phyloP scores from a whole-genome alignment of 768 basidiomycete species.

The Podaxis rugospora region DNA sequence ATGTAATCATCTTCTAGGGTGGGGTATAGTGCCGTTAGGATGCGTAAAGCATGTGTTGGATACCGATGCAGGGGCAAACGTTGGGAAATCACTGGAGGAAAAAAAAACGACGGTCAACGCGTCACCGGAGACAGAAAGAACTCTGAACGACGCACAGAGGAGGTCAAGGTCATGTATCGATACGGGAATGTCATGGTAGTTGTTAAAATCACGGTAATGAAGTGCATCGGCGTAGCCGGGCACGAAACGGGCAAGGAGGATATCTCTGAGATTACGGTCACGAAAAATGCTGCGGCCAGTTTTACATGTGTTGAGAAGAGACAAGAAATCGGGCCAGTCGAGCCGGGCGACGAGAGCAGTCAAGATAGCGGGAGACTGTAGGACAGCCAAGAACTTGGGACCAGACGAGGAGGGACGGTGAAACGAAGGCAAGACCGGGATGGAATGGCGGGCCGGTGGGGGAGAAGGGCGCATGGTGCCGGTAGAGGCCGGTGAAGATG shows the following conservation, averaged over 20 bases:
- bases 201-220: slow-evolving; percentile 32
- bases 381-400: slow-evolving; percentile 13
- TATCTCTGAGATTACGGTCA: slow-evolving; percentile 26
- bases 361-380: slow-evolving; percentile 20
- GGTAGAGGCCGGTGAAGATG: neutral
- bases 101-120: slow-evolving; percentile 11
- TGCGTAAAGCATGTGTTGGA: slow-evolving; percentile 59
- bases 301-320: slow-evolving; percentile 36
- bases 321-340: slow-evolving; percentile 34
- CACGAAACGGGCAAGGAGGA: slow-evolving; percentile 47
- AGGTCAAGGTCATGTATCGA: slow-evolving; percentile 57
- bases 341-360: slow-evolving; percentile 26
- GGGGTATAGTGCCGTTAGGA: slow-evolving; percentile 36
- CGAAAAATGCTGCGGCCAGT: slow-evolving; percentile 26
- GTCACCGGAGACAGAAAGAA: slow-evolving; percentile 5
- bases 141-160: slow-evolving; percentile 43
- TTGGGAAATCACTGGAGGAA: slow-evolving; percentile 56
- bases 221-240: slow-evolving; percentile 50
- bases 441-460: neutral
- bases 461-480: neutral
- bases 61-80: slow-evolving; percentile 62
- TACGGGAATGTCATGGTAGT: slow-evolving; percentile 44
- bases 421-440: slow-evolving; percentile 10
- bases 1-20: slow-evolving; percentile 27
- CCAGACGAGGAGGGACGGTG: slow-evolving; percentile 13